Conservation (phyloP, 306 rosid species). For the Parietaria judaica region DNA sequence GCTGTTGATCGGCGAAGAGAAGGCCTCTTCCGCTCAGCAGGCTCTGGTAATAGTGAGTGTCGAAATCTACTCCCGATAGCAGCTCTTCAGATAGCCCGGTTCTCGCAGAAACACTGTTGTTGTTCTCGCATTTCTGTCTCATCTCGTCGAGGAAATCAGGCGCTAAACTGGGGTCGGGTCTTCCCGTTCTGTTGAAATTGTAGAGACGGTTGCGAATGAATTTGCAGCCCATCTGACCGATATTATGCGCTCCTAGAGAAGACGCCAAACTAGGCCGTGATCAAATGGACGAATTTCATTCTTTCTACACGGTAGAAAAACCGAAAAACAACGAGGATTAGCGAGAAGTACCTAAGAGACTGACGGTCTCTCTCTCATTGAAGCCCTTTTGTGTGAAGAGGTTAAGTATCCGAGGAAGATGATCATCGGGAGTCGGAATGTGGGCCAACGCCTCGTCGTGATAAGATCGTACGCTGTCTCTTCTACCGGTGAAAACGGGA, state of each 20-base stretch:
- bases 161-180: constrained; percentile 58
- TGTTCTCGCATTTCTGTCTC: constrained; percentile 41
- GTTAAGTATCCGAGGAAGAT: constrained; percentile 43
- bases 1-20: constrained; percentile 75
- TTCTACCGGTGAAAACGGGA: constrained; percentile 67
- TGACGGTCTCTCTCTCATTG: constrained; percentile 71
- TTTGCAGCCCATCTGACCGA: constrained; percentile 71
- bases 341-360: constrained; percentile 39
- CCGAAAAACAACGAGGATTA: neutral
- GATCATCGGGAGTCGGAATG: constrained; percentile 66
- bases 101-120: neutral
- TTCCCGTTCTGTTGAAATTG: constrained; percentile 62
- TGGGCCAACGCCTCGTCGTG: constrained; percentile 42
- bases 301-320: neutral
- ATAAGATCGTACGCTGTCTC: constrained; percentile 54
- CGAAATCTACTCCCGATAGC: constrained; percentile 48
- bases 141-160: constrained; percentile 42
- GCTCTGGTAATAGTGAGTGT: constrained; percentile 55
- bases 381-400: constrained; percentile 63
- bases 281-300: constrained; percentile 8
- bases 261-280: constrained; percentile 7
- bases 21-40: constrained; percentile 71
- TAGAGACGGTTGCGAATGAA: constrained; percentile 50
- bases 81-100: constrained; percentile 1
- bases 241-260: constrained; percentile 75